Percentiles rank a stretch among this genome's conserved stretches.
Evolutionary conservation across 1,284 basidiomycete species (phyloP).

Genomic region (Melanopsichium pennsylvanicum): DNA sequence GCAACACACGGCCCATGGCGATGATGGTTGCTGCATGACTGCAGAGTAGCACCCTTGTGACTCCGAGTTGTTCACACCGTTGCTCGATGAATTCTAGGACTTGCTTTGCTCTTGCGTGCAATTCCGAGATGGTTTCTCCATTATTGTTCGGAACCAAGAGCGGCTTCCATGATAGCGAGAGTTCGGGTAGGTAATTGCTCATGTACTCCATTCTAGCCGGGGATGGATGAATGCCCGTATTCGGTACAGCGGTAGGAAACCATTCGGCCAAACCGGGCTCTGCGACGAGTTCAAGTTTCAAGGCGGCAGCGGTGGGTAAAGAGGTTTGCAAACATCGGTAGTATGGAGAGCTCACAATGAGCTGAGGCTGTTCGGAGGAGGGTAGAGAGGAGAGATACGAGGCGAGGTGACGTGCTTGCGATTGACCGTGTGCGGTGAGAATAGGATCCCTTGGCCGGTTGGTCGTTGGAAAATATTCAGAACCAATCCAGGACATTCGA

Average conservation of each 20-base stretch:
- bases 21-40: conserved; percentile 82
- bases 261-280: conserved; percentile 83
- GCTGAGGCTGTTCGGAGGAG: conserved; percentile 75
- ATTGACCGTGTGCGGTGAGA: conserved; percentile 77
- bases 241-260: conserved; percentile 76
- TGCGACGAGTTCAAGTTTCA: conserved; percentile 76
- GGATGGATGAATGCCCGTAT: conserved; percentile 67
- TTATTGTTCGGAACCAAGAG: conserved; percentile 75
- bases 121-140: conserved; percentile 75
- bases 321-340: conserved; percentile 85
- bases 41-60: conserved; percentile 73
- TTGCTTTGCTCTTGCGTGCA: conserved; percentile 73
- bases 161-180: conserved; percentile 71
- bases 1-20: conserved; percentile 73
- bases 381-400: conserved; percentile 74
- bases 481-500: conserved; percentile 72
- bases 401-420: conserved; percentile 79
- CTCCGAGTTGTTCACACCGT: conserved; percentile 60
- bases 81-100: conserved; percentile 68
- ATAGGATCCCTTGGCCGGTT: conserved; percentile 79
- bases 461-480: conserved; percentile 72
- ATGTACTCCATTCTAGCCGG: conserved; percentile 68
- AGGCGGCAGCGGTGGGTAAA: conserved; percentile 72
- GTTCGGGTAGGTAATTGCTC: conserved; percentile 74
- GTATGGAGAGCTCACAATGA: conserved; percentile 70